These are phyloP conservation scores for Leccinum cinnamomeum DNA, from an alignment of 1,284 basidiomycete species.

Conservation along the genomic window DNA sequence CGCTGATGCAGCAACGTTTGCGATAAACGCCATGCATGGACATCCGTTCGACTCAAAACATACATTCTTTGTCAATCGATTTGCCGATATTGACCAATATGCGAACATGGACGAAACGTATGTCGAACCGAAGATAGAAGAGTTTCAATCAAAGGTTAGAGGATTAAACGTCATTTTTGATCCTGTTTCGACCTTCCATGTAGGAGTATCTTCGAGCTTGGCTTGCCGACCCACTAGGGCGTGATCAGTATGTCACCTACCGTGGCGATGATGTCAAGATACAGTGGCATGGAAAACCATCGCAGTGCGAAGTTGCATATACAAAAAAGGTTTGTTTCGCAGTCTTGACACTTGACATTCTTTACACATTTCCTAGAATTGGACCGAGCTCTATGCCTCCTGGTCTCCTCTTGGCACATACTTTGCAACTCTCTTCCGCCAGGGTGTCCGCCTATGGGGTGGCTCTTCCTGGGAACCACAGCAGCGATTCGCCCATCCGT, in stretches of 20 bases:
- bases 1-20: conserved; percentile 79
- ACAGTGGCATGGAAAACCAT: conserved; percentile 92
- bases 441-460: conserved; percentile 96
- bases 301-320: conserved; percentile 81
- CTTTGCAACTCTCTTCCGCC: conserved; percentile 91
- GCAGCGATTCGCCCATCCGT: conserved; percentile 92
- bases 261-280: conserved; percentile 90
- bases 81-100: conserved; percentile 91
- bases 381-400: conserved; percentile 97
- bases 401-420: conserved; percentile 98
- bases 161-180: not conserved
- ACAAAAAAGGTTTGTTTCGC: conserved; percentile 60
- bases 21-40: conserved; percentile 80
- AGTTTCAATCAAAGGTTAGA: conserved; percentile 78
- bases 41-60: conserved; percentile 93
- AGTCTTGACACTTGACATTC: not conserved
- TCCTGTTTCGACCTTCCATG: conserved; percentile 8
- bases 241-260: conserved; percentile 97
- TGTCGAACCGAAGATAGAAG: conserved; percentile 75
- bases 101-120: conserved; percentile 83
- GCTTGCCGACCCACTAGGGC: conserved; percentile 89
- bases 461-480: conserved; percentile 86
- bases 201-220: conserved; percentile 95
- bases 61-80: conserved; percentile 87
- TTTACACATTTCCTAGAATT: conserved; percentile 54